Evolutionary conservation across 2,329 filamentous ascomycete genomes (phyloP).

Genomic region (Exophiala viscosa): DNA sequence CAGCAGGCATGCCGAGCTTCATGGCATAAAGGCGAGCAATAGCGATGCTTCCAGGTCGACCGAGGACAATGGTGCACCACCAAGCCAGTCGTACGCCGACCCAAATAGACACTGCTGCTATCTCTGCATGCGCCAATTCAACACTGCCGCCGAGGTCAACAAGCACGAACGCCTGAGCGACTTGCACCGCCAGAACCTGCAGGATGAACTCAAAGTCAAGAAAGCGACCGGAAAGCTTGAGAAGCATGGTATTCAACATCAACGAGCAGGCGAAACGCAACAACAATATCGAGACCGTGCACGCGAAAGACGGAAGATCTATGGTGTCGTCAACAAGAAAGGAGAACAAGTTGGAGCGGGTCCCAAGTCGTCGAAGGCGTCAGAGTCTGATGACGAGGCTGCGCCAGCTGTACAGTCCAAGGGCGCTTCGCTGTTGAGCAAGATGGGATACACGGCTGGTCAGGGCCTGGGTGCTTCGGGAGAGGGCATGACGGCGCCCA

Average conservation of each 20-base stretch:
- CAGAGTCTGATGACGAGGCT: conserved; percentile 8
- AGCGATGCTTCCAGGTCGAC: conserved; percentile 33
- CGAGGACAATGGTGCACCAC: conserved; percentile 34
- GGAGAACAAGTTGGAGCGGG: conserved; percentile 23
- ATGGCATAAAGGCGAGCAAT: conserved; percentile 44
- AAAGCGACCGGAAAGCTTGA: conserved; percentile 41
- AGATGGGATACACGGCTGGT: conserved; percentile 49
- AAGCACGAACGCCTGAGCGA: conserved; percentile 59
- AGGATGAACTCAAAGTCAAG: conserved; percentile 46
- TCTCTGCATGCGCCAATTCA: conserved; percentile 59
- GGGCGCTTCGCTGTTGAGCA: conserved; percentile 49
- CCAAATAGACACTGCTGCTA: conserved; percentile 57
- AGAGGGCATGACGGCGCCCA: conserved; percentile 44
- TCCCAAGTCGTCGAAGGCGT: conserved; percentile 5
- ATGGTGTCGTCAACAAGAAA: conserved; percentile 36
- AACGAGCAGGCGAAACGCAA: not conserved
- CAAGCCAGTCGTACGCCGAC: conserved; percentile 59
- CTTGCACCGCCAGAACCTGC: conserved; percentile 54
- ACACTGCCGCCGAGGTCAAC: conserved; percentile 52
- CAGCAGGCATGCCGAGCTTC: conserved; percentile 65
- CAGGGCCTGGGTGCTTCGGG: conserved; percentile 48
- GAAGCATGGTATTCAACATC: conserved; percentile 38
- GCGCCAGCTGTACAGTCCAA: conserved; percentile 41
- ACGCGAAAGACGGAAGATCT: conserved; percentile 43
- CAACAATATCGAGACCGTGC: conserved; percentile 48